Evolutionary conservation across 2,329 filamentous ascomycete genomes (phyloP), one percentile per base, ranked within the genome.

Genomic region (Rhinocladiella similis): DNA sequence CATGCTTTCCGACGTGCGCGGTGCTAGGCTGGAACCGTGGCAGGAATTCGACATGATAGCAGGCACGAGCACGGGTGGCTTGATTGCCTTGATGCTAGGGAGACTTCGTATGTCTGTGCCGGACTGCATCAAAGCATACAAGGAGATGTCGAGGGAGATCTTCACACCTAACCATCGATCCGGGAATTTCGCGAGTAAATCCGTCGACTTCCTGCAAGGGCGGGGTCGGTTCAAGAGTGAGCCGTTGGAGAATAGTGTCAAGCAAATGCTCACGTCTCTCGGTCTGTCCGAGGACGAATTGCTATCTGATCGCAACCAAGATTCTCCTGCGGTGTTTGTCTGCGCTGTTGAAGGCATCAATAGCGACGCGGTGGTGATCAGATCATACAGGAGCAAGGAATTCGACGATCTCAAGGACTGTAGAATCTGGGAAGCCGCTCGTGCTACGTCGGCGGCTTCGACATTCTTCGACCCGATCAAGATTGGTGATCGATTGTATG

Each of bases 11-110:
- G 39, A 46, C 18, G 29, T 35, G 10, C 27, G 33, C 18, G 38
- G 29, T 20, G 48, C 48, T n/a, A 29, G 35, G 20, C 43, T 53
- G 9, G 16, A 33, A 35, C 48, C 53, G 7, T 51, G 50, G 18
- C 25, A 59, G 29, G 36, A 51, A 18, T 59, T 59, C 39, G 56
- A 59, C 27, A 35, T 54, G 35, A 50, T 59, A 18, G 53, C 47
- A 9, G 56, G 56, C 18, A 56, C 54, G 6, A 58, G 55, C 18
- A 58, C 56, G 6, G 55, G 56, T 3, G 58, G 70, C 1, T 60
- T 75, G 3, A 71, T 74, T 20, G 70, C 70, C 0, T 68, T 74
- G 13, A 73, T 74, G 69, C 59, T 75, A 0, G 71, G 70, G 1
- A 62, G 70, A 1, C 57, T 75, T 0, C 60, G 67, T 3, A 73